Evolutionary conservation across 164 flowering plant species (phyloP).

Genomic region (Chimonanthus salicifolius): DNA sequence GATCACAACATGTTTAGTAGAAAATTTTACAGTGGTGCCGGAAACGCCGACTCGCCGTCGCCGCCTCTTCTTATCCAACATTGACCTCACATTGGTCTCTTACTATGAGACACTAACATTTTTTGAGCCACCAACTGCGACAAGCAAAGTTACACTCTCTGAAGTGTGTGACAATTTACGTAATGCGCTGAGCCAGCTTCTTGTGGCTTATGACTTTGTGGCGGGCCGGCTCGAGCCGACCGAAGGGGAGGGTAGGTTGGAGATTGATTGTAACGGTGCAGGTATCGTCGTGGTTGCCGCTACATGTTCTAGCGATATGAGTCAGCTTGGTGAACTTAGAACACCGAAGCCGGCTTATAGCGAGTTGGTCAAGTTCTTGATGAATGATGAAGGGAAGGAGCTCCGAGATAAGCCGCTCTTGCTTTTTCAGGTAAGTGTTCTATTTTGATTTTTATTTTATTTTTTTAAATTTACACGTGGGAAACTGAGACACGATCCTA

Average conservation of each 20-base stretch:
- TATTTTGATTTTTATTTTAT: neutral
- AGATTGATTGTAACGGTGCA: conserved; percentile 23
- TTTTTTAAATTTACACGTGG: neutral
- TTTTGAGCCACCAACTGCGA: conserved; percentile 9
- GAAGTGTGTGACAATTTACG: conserved; percentile 7
- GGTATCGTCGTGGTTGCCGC: conserved; percentile 26
- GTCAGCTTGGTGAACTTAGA: conserved; percentile 19
- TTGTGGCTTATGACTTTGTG: conserved; percentile 22
- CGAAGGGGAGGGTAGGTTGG: conserved; percentile 10
- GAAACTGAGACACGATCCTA: too few relatives aligned
- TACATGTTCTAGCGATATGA: conserved; percentile 6
- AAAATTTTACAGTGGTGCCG: neutral
- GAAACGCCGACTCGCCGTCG: neutral
- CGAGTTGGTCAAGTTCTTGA: conserved; percentile 19
- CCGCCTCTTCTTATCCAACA: conserved; percentile 24
- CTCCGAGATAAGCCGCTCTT: conserved; percentile 20
- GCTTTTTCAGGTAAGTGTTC: conserved; percentile 14
- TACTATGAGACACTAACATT: conserved; percentile 19
- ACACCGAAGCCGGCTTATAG: conserved; percentile 18
- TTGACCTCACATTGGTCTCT: conserved; percentile 21
- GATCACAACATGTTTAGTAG: neutral
- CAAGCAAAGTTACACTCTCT: conserved; percentile 7
- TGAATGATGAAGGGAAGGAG: conserved; percentile 12
- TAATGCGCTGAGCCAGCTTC: conserved; percentile 7
- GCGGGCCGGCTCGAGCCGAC: conserved; percentile 19